Evolutionary conservation across 2,329 filamentous ascomycete genomes (phyloP).

Genomic region (Thelonectria blattea): DNA sequence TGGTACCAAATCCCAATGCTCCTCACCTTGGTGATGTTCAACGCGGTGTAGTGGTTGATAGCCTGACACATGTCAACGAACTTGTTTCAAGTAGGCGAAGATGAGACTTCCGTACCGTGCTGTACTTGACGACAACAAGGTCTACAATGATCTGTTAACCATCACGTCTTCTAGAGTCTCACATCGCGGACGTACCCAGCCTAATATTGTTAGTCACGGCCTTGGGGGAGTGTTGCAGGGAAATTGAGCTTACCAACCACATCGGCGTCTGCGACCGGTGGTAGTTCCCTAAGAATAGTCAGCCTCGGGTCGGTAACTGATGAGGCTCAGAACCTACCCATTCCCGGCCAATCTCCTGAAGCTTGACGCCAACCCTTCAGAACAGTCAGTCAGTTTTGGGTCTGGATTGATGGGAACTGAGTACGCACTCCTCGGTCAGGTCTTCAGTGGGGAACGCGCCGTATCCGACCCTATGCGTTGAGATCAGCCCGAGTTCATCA

Average conservation of each 20-base stretch:
- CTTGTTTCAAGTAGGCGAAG: no score
- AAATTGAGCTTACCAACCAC: constrained; percentile 13
- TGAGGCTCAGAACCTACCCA: neutral
- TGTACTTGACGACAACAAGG: constrained; percentile 4
- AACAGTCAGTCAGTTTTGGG: neutral
- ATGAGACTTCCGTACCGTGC: neutral
- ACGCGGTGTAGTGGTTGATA: constrained; percentile 3
- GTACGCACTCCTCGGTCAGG: constrained; percentile 36
- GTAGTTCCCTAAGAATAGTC: constrained; percentile 13
- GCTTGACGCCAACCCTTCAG: constrained; percentile 1
- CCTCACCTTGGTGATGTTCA: constrained; percentile 3
- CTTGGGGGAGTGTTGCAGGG: neutral
- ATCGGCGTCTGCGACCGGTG: constrained; percentile 16
- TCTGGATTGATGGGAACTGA: neutral
- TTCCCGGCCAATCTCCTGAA: constrained; percentile 6
- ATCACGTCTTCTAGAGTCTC: neutral
- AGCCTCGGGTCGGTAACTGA: neutral
- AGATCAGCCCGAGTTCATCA: neutral
- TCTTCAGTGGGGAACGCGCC: constrained; percentile 54
- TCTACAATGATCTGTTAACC: neutral
- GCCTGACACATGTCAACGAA: neutral
- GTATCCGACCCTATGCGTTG: neutral
- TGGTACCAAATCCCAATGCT: neutral
- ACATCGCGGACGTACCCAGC: constrained; percentile 18
- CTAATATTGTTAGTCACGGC: constrained; percentile 5